A percentile compares a stretch with the other conserved stretches of the same genome.
Conservation (phyloP, 2,329 filamentous ascomycete species). For the Trichoderma cornu-damae region DNA sequence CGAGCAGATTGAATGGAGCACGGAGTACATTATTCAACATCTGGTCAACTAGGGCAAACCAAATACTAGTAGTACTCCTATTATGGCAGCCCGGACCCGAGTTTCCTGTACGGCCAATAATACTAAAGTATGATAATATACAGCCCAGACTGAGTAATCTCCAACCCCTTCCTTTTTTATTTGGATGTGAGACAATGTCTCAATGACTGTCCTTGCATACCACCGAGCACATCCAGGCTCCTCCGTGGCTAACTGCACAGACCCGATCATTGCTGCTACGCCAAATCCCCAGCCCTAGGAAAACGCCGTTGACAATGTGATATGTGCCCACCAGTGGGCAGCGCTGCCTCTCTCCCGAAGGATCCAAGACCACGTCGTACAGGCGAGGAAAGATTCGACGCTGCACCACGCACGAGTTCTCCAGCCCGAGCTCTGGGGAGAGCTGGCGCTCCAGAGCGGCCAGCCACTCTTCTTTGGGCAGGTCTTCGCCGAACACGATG, state of each 20-base stretch:
- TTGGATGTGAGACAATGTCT: background rate
- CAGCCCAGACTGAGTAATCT: background rate
- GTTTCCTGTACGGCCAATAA: too few species aligned
- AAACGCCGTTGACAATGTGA: constrained; percentile 27
- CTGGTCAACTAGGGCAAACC: too few species aligned
- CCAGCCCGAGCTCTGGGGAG: constrained; percentile 6
- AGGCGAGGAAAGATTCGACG: constrained; percentile 28
- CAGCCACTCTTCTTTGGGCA: constrained; percentile 29
- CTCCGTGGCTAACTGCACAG: constrained; percentile 31
- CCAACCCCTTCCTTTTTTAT: background rate
- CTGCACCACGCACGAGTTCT: constrained; percentile 28
- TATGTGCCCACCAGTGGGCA: constrained; percentile 35
- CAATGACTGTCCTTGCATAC: constrained; percentile 14
- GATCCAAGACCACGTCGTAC: constrained; percentile 32
- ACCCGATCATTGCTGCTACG: constrained; percentile 30
- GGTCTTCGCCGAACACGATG: constrained; percentile 37
- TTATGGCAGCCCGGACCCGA: too few species aligned
- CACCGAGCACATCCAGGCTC: constrained; percentile 34
- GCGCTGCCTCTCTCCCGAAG: constrained; percentile 22
- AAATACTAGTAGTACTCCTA: too few species aligned
- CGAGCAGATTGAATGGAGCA: too few species aligned
- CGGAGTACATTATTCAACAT: too few species aligned
- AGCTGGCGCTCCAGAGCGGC: constrained; percentile 22
- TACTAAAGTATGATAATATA: background rate
- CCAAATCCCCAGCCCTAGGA: constrained; percentile 32